phyloP scores from a whole-genome alignment of 2,329 filamentous ascomycete genomes.

The Exutisphaerella laricina region DNA sequence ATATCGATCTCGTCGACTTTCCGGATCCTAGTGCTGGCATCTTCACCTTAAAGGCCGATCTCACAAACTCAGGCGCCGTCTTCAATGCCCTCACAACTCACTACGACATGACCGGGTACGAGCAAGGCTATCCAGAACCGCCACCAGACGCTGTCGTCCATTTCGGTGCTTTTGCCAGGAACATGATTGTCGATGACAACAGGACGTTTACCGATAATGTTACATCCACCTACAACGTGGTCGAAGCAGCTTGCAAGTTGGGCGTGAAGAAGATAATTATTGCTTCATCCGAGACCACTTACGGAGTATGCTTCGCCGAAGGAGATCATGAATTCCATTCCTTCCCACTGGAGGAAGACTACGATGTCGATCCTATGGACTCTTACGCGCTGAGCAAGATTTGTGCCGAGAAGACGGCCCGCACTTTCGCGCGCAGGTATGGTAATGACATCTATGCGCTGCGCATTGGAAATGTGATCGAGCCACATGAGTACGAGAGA shows the following conservation, averaged over 20 bases:
- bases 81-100: slow-evolving; percentile 54
- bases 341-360: slow-evolving; percentile 56
- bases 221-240: slow-evolving; percentile 54
- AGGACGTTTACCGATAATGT: slow-evolving; percentile 55
- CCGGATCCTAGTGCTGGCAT: slow-evolving; percentile 37
- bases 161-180: slow-evolving; percentile 54
- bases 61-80: slow-evolving; percentile 52
- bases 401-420: slow-evolving; percentile 52
- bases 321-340: slow-evolving; percentile 52
- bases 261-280: slow-evolving; percentile 59
- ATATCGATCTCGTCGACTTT: slow-evolving; percentile 49
- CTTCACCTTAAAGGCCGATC: slow-evolving; percentile 52
- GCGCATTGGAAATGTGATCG: slow-evolving; percentile 57
- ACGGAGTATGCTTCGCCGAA: slow-evolving; percentile 58
- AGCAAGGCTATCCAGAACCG: slow-evolving; percentile 38
- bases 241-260: slow-evolving; percentile 58
- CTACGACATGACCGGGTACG: slow-evolving; percentile 49
- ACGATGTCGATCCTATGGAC: slow-evolving; percentile 57
- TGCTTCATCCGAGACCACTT: slow-evolving; percentile 55
- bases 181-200: slow-evolving; percentile 57
- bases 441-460: slow-evolving; percentile 55
- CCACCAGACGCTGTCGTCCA: slow-evolving; percentile 59
- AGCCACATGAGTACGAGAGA: slow-evolving; percentile 54
- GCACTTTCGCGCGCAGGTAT: slow-evolving; percentile 53
- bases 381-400: slow-evolving; percentile 58